phyloP scores from a whole-genome alignment of 768 basidiomycete species.

The Suillus americanus region DNA sequence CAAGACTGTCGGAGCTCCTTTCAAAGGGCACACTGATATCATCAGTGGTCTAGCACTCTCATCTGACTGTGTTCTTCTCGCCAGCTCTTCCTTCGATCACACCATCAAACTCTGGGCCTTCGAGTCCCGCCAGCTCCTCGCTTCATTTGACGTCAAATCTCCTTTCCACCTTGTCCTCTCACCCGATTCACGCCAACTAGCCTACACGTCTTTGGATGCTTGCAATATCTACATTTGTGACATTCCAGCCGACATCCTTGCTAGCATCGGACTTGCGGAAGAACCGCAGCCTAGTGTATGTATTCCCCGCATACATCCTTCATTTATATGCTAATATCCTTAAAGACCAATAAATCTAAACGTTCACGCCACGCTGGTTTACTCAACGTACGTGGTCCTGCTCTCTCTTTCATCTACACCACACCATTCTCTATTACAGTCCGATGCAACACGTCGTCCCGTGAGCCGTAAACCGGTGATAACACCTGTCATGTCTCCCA shows the following conservation, averaged over 20 bases:
- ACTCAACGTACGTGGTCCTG: background rate
- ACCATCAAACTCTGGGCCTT: background rate
- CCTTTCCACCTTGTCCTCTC: background rate
- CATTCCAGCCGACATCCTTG: background rate
- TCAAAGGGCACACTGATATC: background rate
- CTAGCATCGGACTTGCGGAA: background rate
- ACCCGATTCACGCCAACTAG: background rate
- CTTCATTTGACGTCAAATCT: background rate
- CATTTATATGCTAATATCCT: background rate
- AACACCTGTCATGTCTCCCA: background rate
- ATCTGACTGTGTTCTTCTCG: background rate
- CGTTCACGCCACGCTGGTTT: background rate
- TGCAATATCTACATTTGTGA: background rate
- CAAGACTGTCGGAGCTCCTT: background rate
- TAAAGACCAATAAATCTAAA: too few species aligned
- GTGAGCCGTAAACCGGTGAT: background rate
- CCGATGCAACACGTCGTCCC: background rate
- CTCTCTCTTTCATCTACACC: background rate
- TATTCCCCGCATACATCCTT: background rate
- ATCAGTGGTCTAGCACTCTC: background rate
- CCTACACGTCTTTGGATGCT: background rate
- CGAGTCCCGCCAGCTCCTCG: background rate
- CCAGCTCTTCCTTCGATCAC: background rate
- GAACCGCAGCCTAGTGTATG: background rate
- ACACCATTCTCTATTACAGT: background rate